phyloP scores from a whole-genome alignment of 345 rosid genomes.

The Acer yangbiense region DNA sequence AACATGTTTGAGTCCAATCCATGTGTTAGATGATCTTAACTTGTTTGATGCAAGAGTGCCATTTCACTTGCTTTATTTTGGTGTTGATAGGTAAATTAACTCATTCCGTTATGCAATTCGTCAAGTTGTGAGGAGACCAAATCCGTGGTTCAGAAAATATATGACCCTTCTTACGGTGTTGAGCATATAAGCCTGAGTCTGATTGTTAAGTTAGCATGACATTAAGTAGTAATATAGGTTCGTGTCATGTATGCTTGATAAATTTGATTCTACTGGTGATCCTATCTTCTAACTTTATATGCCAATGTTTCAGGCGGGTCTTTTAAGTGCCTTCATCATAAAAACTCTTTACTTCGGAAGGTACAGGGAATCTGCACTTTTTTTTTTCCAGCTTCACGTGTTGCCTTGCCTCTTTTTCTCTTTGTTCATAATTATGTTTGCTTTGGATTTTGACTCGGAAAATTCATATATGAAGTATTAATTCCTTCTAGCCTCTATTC shows the following conservation, averaged over 20 bases:
- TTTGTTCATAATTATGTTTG: neutral
- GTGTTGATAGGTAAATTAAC: neutral
- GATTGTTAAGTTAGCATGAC: neutral
- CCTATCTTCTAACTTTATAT: constrained; percentile 8
- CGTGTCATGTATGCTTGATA: constrained; percentile 6
- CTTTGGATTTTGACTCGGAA: neutral
- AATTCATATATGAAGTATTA: neutral
- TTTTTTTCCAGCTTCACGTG: neutral
- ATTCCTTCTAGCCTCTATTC: neutral
- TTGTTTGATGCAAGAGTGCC: neutral
- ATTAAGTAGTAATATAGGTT: neutral
- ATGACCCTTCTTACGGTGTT: neutral
- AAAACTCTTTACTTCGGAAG: constrained; percentile 70
- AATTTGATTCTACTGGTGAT: neutral
- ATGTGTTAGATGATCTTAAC: neutral
- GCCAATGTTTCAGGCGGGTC: constrained; percentile 51
- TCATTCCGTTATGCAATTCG: neutral
- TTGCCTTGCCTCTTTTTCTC: neutral
- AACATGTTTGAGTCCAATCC: neutral
- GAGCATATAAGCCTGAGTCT: neutral
- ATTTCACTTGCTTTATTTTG: neutral
- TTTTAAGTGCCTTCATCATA: constrained; percentile 66
- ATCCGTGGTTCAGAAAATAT: no score
- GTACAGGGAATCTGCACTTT: constrained; percentile 19
- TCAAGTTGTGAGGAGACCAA: no score